A percentile compares a stretch with the other conserved stretches of the same genome.
phyloP scores from a whole-genome alignment of 1,284 basidiomycete genomes.

The Ceratobasidium sp. region DNA sequence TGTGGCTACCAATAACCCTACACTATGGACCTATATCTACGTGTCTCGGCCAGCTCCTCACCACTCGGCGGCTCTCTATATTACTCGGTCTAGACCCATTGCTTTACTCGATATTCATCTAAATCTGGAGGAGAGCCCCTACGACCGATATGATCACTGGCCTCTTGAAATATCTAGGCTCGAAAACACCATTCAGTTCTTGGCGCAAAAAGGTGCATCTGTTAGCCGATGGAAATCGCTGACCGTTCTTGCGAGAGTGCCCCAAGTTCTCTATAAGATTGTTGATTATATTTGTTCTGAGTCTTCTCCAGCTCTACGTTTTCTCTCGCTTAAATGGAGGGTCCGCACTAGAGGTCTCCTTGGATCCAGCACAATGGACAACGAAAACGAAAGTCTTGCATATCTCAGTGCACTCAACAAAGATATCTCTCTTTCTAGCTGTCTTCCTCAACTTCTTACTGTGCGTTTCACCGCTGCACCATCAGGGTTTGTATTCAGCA shows the following conservation, averaged over 20 bases:
- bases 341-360: too few species aligned
- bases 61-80: neutral
- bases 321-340: constrained; percentile 35
- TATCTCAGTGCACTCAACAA: neutral
- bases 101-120: constrained; percentile 16
- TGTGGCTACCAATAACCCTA: constrained; percentile 21
- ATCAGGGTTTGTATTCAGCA: neutral
- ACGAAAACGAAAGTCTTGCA: neutral
- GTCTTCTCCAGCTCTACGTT: constrained; percentile 9
- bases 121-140: neutral
- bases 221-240: constrained; percentile 20
- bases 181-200: neutral
- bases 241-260: neutral
- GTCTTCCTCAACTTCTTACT: constrained; percentile 4
- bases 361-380: neutral
- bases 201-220: constrained; percentile 1
- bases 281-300: constrained; percentile 6
- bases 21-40: constrained; percentile 39
- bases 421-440: neutral
- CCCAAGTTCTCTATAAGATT: neutral
- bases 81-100: constrained; percentile 4
- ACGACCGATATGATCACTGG: neutral
- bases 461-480: constrained; percentile 7
- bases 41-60: neutral
- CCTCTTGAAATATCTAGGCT: neutral